phyloP scores from a whole-genome alignment of 257 asterid genomes.

The Sherardia arvensis region DNA sequence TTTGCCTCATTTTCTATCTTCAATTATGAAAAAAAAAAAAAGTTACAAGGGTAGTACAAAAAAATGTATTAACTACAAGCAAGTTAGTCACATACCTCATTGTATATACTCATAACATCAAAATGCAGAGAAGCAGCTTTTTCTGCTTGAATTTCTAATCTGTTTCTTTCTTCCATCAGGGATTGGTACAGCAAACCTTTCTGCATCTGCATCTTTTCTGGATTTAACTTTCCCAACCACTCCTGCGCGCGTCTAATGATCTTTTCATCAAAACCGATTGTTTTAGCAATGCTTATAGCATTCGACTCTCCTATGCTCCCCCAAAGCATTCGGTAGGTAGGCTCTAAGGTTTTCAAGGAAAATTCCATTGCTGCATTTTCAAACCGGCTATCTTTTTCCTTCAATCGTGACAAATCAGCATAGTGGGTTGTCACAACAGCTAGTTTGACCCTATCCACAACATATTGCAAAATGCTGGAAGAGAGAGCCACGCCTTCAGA shows the following conservation, averaged over 20 bases:
- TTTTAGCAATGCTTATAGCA: slow-evolving; percentile 73
- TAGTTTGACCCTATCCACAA: slow-evolving; percentile 71
- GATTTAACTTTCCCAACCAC: slow-evolving; percentile 72
- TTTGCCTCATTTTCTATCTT: slow-evolving; percentile 66
- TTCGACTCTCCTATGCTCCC: slow-evolving; percentile 89
- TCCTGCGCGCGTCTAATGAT: slow-evolving; percentile 53
- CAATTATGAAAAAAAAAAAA: slow-evolving; percentile 14
- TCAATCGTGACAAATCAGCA: slow-evolving; percentile 73
- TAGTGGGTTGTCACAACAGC: slow-evolving; percentile 94
- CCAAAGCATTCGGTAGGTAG: slow-evolving; percentile 85
- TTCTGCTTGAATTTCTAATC: slow-evolving; percentile 56
- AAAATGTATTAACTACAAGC: neutral
- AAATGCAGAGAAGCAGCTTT: slow-evolving; percentile 52
- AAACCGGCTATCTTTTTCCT: slow-evolving; percentile 65
- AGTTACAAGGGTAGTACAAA: neutral
- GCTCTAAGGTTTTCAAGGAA: slow-evolving; percentile 65
- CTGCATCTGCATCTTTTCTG: slow-evolving; percentile 75
- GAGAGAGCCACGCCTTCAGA: slow-evolving; percentile 96
- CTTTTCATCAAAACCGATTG: slow-evolving; percentile 63
- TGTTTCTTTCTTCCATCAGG: slow-evolving; percentile 62
- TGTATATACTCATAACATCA: slow-evolving; percentile 45
- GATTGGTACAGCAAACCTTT: slow-evolving; percentile 65
- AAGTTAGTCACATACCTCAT: slow-evolving; percentile 45
- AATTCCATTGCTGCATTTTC: slow-evolving; percentile 99
- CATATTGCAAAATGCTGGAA: slow-evolving; percentile 72